Percentiles rank a stretch among this genome's conserved stretches.
These are phyloP conservation scores for Polychytrium aggregatum DNA, from an alignment of 192 early-diverging fungal species.

Conservation along the genomic window DNA sequence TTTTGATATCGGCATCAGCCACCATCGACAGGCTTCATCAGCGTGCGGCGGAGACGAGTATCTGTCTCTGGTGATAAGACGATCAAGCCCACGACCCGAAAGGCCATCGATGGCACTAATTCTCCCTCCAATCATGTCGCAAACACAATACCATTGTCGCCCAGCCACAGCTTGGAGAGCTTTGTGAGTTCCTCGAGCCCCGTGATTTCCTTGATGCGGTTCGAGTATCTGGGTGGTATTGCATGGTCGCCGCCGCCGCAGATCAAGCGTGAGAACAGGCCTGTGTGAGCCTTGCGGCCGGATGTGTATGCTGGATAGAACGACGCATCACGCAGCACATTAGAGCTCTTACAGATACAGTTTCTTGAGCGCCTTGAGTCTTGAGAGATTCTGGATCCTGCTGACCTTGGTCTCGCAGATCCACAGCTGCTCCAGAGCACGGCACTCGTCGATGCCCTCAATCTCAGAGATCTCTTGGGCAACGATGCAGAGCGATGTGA, in stretches of 20 bases:
- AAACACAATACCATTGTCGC: conserved; percentile 36
- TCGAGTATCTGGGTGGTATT: conserved; percentile 36
- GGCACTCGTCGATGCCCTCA: conserved; percentile 23
- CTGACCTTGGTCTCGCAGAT: conserved; percentile 42
- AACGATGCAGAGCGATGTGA: conserved; percentile 37
- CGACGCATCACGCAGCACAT: background rate
- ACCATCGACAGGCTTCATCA: too few species aligned
- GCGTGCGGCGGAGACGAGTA: too few species aligned
- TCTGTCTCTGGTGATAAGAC: too few species aligned
- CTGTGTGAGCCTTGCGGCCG: too few species aligned
- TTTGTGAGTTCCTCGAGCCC: conserved; percentile 29
- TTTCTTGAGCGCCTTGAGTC: conserved; percentile 19
- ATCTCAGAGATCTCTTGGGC: conserved; percentile 43
- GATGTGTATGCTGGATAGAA: too few species aligned
- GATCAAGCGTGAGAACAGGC: too few species aligned
- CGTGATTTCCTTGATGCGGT: conserved; percentile 37
- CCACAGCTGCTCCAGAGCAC: conserved; percentile 37
- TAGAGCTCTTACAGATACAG: conserved; percentile 30
- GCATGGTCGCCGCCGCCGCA: too few species aligned
- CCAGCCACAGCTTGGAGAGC: conserved; percentile 38
- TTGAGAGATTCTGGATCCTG: conserved; percentile 27
- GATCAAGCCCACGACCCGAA: too few species aligned
- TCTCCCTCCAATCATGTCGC: background rate
- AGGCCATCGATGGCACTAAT: too few species aligned
- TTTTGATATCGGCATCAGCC: too few species aligned